These are phyloP conservation scores for Schizothecium vesticola DNA, from an alignment of 495 filamentous ascomycete species.

Conservation along the genomic window DNA sequence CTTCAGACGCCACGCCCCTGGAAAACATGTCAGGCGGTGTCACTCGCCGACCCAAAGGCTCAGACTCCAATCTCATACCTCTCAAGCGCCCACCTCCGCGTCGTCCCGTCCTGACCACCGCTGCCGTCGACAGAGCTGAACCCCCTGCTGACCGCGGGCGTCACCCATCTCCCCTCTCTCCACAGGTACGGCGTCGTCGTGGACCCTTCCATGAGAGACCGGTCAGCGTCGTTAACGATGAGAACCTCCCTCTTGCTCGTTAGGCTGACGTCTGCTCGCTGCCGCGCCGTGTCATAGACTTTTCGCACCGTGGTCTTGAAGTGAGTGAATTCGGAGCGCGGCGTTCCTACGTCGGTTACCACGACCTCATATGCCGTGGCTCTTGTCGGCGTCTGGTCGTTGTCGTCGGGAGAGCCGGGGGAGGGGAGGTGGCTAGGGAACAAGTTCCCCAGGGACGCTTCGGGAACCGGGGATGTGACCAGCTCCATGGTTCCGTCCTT, in stretches of 20 bases:
- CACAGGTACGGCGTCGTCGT: slow-evolving; percentile 77
- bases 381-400: slow-evolving; percentile 19
- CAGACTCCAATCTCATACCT: slow-evolving; percentile 28
- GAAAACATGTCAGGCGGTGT: background rate
- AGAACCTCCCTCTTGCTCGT: slow-evolving; percentile 63
- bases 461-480: slow-evolving; percentile 44
- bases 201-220: slow-evolving; percentile 81
- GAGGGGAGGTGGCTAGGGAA: slow-evolving; percentile 46
- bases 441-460: slow-evolving; percentile 46
- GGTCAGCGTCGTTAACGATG: slow-evolving; percentile 54
- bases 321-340: slow-evolving; percentile 58
- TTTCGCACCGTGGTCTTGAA: slow-evolving; percentile 69
- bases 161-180: slow-evolving; percentile 61
- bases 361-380: slow-evolving; percentile 43
- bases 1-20: slow-evolving; percentile 56
- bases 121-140: slow-evolving; percentile 32
- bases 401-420: slow-evolving; percentile 8
- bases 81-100: slow-evolving; percentile 71
- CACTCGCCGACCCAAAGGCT: too few species aligned
- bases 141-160: slow-evolving; percentile 44
- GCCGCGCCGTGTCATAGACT: slow-evolving; percentile 60
- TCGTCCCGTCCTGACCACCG: slow-evolving; percentile 80
- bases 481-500: slow-evolving; percentile 44
- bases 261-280: slow-evolving; percentile 50
- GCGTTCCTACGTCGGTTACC: slow-evolving; percentile 49